These are phyloP conservation scores for Pelargonium nanum DNA, from an alignment of 345 rosid species.

Conservation along the genomic window DNA sequence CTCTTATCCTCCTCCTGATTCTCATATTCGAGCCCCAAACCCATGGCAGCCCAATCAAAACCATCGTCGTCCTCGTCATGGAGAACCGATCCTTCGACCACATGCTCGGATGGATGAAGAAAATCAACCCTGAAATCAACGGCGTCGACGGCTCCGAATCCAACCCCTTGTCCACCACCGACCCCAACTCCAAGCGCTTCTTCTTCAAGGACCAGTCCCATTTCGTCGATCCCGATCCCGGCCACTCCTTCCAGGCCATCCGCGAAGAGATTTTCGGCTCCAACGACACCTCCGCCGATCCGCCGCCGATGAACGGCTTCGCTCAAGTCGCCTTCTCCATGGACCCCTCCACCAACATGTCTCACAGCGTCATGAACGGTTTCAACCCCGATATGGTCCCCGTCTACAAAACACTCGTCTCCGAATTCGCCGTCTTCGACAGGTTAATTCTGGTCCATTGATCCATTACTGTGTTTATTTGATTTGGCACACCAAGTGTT, in stretches of 20 bases:
- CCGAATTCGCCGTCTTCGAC: slow-evolving; percentile 79
- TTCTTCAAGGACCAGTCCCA: slow-evolving; percentile 44
- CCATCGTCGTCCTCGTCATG: slow-evolving; percentile 73
- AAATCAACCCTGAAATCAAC: slow-evolving; percentile 69
- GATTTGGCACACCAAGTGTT: too few species aligned
- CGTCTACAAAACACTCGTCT: slow-evolving; percentile 72
- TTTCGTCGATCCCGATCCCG: slow-evolving; percentile 89
- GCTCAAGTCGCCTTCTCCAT: slow-evolving; percentile 66
- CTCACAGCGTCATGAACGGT: slow-evolving; percentile 68
- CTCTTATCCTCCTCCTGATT: slow-evolving; percentile 2
- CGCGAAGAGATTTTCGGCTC: slow-evolving; percentile 85
- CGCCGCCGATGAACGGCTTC: slow-evolving; percentile 82
- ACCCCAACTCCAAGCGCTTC: slow-evolving; percentile 36
- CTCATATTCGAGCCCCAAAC: slow-evolving; percentile 12
- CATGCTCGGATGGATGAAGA: slow-evolving; percentile 98
- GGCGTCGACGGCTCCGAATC: slow-evolving; percentile 66
- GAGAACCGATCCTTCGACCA: slow-evolving; percentile 93
- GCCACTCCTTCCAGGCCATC: slow-evolving; percentile 90
- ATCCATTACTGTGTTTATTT: not conserved
- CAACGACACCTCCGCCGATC: slow-evolving; percentile 40
- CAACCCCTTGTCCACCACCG: slow-evolving; percentile 36
- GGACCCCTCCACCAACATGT: slow-evolving; percentile 49
- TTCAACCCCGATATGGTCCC: slow-evolving; percentile 56
- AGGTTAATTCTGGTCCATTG: slow-evolving; percentile 26
- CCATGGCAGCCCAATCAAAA: slow-evolving; percentile 44